Evolutionary conservation across 345 rosid species (phyloP).

Genomic region (Eutrema japonicum): DNA sequence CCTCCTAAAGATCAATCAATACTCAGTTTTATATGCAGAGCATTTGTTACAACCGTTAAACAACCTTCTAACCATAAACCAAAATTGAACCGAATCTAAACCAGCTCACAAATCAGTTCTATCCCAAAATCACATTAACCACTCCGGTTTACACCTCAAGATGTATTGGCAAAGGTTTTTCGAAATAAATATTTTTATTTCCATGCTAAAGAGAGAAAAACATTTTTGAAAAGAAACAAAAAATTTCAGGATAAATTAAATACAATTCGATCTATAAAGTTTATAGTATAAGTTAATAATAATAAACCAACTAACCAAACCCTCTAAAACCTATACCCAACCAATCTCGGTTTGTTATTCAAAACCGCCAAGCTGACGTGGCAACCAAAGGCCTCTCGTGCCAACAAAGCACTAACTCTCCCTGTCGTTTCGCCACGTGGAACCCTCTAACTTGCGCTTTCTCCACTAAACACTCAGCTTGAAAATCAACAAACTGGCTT

Average conservation of each 20-base stretch:
- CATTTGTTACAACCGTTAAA: too few species aligned
- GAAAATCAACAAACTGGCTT: conserved; percentile 83
- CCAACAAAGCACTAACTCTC: conserved; percentile 91
- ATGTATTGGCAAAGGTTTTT: neutral
- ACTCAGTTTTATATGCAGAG: too few species aligned
- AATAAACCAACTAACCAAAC: neutral
- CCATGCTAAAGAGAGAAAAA: neutral
- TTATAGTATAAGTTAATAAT: neutral
- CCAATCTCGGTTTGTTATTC: conserved; percentile 10
- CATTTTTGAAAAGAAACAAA: neutral
- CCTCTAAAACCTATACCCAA: neutral
- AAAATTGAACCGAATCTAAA: neutral
- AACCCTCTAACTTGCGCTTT: conserved; percentile 73
- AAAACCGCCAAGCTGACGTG: conserved; percentile 85
- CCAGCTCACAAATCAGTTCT: neutral
- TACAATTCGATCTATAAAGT: neutral
- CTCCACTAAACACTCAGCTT: conserved; percentile 69
- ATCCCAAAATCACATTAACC: too few species aligned
- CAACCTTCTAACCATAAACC: neutral
- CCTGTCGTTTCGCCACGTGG: conserved; percentile 73
- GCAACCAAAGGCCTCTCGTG: conserved; percentile 63
- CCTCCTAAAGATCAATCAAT: too few species aligned
- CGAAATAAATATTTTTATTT: neutral
- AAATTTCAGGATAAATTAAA: neutral
- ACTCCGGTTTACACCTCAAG: too few species aligned